Conservation (phyloP, 805 yeast genomes). For the Zygosaccharomyces bailii region DNA sequence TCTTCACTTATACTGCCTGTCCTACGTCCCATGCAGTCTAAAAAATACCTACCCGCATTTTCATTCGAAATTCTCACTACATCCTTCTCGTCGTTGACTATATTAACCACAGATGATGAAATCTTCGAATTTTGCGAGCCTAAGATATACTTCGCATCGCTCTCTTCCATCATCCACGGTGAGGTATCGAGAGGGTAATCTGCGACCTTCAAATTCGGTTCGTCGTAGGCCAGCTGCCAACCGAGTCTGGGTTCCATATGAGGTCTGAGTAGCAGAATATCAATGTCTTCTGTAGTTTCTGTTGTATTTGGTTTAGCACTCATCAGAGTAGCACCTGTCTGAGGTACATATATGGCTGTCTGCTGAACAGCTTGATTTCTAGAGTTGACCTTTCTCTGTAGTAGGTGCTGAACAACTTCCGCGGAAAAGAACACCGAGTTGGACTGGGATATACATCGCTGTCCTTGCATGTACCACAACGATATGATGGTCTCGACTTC, state of each 20-base stretch:
- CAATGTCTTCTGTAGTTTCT: constrained; percentile 23
- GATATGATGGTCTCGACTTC: constrained; percentile 25
- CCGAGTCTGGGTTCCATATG: constrained; percentile 18
- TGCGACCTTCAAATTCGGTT: constrained; percentile 31
- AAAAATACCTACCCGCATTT: constrained; percentile 17
- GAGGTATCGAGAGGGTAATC: constrained; percentile 28
- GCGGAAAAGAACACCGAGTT: constrained; percentile 29
- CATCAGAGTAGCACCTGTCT: constrained; percentile 9
- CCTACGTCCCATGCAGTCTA: constrained; percentile 26
- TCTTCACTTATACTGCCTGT: constrained; percentile 6
- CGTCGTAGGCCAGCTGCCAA: constrained; percentile 36
- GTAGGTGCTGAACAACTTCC: constrained; percentile 24
- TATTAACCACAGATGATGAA: constrained; percentile 9
- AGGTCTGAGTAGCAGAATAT: constrained; percentile 30
- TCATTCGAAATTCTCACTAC: constrained; percentile 12
- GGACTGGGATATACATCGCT: constrained; percentile 23
- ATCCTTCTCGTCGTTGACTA: constrained; percentile 16
- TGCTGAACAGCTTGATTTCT: constrained; percentile 13
- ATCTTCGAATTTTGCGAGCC: constrained; percentile 1
- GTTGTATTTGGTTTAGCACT: constrained; percentile 5
- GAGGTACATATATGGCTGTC: constrained; percentile 12
- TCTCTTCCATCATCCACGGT: constrained; percentile 21
- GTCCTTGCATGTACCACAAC: constrained; percentile 29
- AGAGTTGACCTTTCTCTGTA: constrained; percentile 20
- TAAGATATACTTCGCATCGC: constrained; percentile 2